Conservation (phyloP, 495 filamentous ascomycete genomes). For the Penicillium atrosanguineum region DNA sequence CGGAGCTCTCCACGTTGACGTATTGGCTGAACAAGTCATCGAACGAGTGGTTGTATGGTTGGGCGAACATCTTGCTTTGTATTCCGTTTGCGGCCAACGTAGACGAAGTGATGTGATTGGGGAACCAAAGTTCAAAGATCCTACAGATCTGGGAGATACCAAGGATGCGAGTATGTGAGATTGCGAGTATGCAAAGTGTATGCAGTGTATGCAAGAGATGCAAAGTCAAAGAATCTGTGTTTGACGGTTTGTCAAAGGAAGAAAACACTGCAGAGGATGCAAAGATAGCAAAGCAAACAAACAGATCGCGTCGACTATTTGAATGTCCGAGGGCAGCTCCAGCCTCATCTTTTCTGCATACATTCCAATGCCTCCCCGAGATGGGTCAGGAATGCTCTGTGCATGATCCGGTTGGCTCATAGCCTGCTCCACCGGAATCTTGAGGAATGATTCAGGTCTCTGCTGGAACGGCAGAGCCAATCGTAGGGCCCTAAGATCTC, state of each 20-base stretch:
- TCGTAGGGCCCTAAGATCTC: conserved; percentile 13
- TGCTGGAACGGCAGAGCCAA: conserved; percentile 23
- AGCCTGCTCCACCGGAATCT: conserved; percentile 21
- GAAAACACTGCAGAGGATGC: conserved; percentile 49
- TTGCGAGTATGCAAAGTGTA: neutral
- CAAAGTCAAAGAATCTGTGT: conserved; percentile 11
- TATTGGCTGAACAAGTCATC: conserved; percentile 54
- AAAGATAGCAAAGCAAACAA: conserved; percentile 53
- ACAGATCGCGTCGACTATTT: conserved; percentile 45
- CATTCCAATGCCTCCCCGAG: conserved; percentile 42
- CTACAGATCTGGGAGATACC: neutral
- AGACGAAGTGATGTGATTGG: conserved; percentile 29
- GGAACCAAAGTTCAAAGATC: conserved; percentile 13
- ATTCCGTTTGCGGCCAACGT: conserved; percentile 46
- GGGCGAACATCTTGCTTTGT: conserved; percentile 46
- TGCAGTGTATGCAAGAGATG: conserved; percentile 15
- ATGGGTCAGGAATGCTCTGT: conserved; percentile 39
- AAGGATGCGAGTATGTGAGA: neutral
- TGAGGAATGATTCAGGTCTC: conserved; percentile 28
- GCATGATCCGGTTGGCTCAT: conserved; percentile 23
- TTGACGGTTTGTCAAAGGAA: conserved; percentile 43
- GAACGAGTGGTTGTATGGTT: conserved; percentile 50
- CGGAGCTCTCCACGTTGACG: conserved; percentile 46
- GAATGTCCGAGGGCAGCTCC: conserved; percentile 33
- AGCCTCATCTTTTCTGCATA: conserved; percentile 40